A percentile compares a stretch with the other conserved stretches of the same genome.
These are phyloP conservation scores for Fraxinus xanthoxyloides DNA, from an alignment of 305 asterid genomes.

Conservation along the genomic window DNA sequence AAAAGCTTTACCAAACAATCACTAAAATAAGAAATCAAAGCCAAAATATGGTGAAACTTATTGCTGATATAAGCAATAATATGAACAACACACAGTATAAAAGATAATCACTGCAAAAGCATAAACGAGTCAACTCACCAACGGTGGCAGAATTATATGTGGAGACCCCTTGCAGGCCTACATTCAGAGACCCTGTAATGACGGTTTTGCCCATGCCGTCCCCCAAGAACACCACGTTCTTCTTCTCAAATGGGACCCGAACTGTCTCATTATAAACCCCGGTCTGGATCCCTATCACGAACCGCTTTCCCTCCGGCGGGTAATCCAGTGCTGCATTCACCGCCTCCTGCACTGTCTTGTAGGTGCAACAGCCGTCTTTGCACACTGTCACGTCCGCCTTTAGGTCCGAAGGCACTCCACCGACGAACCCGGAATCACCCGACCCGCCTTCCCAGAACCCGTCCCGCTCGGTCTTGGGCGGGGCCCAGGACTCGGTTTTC, in stretches of 20 bases:
- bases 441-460: conserved; percentile 54
- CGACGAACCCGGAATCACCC: conserved; percentile 11
- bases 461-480: conserved; percentile 61
- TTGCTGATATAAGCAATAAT: not conserved
- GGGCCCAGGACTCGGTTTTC: conserved; percentile 40
- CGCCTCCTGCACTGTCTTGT: not conserved
- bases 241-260: conserved; percentile 65
- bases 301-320: not conserved
- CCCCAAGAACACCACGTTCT: conserved; percentile 68
- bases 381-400: conserved; percentile 58
- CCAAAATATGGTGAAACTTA: not conserved
- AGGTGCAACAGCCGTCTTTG: not conserved
- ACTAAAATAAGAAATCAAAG: not conserved
- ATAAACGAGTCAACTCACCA: conserved; percentile 35
- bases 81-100: not conserved
- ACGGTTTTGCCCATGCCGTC: conserved; percentile 87
- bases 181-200: conserved; percentile 66
- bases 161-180: conserved; percentile 45
- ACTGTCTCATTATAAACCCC: conserved; percentile 56
- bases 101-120: too few species aligned
- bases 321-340: not conserved
- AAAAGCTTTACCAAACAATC: too few species aligned
- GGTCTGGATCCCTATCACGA: not conserved
- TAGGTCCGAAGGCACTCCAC: conserved; percentile 40
- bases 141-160: conserved; percentile 70